These are phyloP conservation scores for Solanum piurae DNA, from an alignment of 257 asterid genomes.

Conservation along the genomic window DNA sequence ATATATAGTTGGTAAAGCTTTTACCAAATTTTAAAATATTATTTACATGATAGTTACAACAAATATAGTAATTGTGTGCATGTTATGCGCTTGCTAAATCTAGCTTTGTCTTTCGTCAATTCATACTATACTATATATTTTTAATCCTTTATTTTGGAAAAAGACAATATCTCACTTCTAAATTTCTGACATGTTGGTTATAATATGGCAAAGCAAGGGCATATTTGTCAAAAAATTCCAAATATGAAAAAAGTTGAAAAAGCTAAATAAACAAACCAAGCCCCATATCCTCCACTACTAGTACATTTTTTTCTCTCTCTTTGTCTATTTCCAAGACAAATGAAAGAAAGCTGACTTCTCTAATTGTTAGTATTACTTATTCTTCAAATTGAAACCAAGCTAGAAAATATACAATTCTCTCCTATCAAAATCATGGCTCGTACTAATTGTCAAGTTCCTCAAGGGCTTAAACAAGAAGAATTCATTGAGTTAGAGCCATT, in stretches of 20 bases:
- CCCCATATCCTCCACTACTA: neutral
- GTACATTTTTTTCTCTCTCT: neutral
- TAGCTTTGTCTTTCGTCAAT: neutral
- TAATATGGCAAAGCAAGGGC: neutral
- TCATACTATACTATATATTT: neutral
- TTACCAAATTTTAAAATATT: neutral
- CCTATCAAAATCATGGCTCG: neutral
- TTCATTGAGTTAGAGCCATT: conserved; percentile 34
- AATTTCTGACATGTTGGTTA: neutral
- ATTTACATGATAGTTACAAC: neutral
- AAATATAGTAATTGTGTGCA: neutral
- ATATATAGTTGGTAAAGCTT: neutral
- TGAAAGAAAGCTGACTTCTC: neutral
- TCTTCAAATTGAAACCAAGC: neutral
- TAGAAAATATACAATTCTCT: neutral
- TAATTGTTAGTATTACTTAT: neutral
- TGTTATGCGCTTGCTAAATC: neutral
- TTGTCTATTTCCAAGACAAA: neutral
- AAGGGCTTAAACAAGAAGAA: conserved; percentile 47
- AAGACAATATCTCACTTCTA: neutral
- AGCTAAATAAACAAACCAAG: neutral
- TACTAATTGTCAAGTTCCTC: conserved; percentile 18
- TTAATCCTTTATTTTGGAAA: neutral
- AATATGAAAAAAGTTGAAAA: neutral
- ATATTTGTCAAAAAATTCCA: neutral